These are phyloP conservation scores for Cryptococcus hybrid DNA, from an alignment of 1,284 basidiomycete species.

Conservation along the genomic window DNA sequence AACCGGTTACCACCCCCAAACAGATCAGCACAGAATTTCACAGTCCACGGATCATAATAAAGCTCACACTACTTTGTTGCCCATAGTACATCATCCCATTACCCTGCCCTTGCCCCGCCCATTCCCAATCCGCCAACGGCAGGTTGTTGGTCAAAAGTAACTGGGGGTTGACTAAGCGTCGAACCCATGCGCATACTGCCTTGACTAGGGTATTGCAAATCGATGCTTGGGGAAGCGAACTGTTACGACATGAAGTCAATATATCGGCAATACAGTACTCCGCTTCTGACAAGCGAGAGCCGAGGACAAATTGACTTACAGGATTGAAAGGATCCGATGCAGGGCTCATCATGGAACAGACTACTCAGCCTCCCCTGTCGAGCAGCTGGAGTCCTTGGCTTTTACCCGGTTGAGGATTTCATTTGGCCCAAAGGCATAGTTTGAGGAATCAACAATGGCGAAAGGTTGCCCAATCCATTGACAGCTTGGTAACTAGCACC, in stretches of 20 bases:
- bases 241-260: conserved; percentile 2
- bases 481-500: background rate
- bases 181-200: conserved; percentile 27
- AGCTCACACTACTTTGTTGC: conserved; percentile 12
- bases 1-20: background rate
- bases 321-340: conserved; percentile 52
- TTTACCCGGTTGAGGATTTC: conserved; percentile 9
- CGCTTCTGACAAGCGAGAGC: background rate
- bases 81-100: conserved; percentile 16
- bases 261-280: background rate
- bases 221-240: conserved; percentile 43
- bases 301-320: conserved; percentile 24
- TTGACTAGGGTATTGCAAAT: conserved; percentile 35
- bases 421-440: conserved; percentile 43
- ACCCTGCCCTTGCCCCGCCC: conserved; percentile 12
- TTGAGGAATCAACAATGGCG: conserved; percentile 41
- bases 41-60: no score
- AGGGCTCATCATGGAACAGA: conserved; percentile 46
- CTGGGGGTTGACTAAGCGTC: conserved; percentile 24
- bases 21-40: background rate
- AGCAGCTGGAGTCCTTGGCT: conserved; percentile 31
- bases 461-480: conserved; percentile 14
- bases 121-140: conserved; percentile 48
- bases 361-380: conserved; percentile 34
- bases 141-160: conserved; percentile 43